Conservation (phyloP, 139 green algal genomes). For the Chlorella sp. region DNA sequence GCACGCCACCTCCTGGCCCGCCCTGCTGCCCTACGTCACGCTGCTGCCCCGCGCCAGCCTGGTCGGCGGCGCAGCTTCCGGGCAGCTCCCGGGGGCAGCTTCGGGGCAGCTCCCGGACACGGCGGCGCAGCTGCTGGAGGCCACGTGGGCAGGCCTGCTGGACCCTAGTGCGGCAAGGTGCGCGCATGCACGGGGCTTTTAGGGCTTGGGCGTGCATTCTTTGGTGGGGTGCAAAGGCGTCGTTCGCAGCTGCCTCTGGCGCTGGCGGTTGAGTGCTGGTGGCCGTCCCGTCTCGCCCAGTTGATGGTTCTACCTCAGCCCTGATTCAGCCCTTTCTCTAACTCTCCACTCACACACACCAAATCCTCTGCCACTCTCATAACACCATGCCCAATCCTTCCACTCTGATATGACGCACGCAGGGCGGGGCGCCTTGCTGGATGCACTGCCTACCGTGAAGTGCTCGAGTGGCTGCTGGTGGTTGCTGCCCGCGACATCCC, state of each 20-base stretch:
- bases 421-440: slow-evolving; percentile 13
- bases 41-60: slow-evolving; percentile 29
- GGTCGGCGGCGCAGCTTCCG: too few relatives aligned
- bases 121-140: neutral
- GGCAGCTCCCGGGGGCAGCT: too few relatives aligned
- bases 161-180: neutral
- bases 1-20: slow-evolving; percentile 36
- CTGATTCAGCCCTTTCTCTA: too few relatives aligned
- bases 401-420: neutral
- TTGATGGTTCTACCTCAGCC: too few relatives aligned
- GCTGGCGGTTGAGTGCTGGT: neutral
- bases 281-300: too few relatives aligned
- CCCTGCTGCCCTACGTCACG: slow-evolving; percentile 59
- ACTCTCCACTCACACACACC: neutral
- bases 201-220: neutral
- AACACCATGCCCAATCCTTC: too few relatives aligned
- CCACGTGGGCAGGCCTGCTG: slow-evolving; percentile 17
- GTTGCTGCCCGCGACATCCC: neutral
- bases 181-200: neutral
- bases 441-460: slow-evolving; percentile 37
- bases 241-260: neutral
- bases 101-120: neutral
- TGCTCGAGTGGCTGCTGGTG: slow-evolving; percentile 27
- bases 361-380: too few relatives aligned
- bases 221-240: neutral